Evolutionary conservation across 2,329 filamentous ascomycete genomes (phyloP), one percentile per base, ranked within the genome.

Genomic region (Nigrograna mackinnonii): DNA sequence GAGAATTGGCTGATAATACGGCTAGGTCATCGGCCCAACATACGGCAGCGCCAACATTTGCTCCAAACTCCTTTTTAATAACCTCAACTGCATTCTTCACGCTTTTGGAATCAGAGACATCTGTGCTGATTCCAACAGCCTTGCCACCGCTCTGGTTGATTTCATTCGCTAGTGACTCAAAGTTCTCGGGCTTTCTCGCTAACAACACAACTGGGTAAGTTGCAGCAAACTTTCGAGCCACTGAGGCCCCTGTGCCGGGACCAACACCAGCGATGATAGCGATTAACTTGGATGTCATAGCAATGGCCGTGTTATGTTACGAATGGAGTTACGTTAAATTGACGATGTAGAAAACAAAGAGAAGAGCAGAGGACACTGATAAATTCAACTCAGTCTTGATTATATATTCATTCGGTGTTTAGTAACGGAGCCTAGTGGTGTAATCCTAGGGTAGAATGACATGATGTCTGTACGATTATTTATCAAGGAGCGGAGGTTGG

Each of bases 131-230:
- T 12, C 87, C 87, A 11, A 90, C 70, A 2, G 88, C 89, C 35
- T 79, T 77, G 2, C 89, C 88, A 9, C 88, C 88, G 0, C 70
- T 65, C 4, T 70, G 64, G 43, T 83, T 83, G 69, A 94, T 90
- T 54, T 89, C 86, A 3, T 78, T 63, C 5, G 87, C 84, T 3
- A 89, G 76, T n/a, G 75, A 70, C 42, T 81, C 75, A 68, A 84
- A 89, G 65, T 78, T 87, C 31, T 81, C 77, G 0, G 83, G 76
- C 13, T 74, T 82, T 37, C 88, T 84, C 11, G 88, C 83, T n/a
- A 92, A 79, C 1, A 92, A 75, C 2, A 88, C 85, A 1, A 92
- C 85, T 0, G 86, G 82, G 60, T 92, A 94, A 6, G 78, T 59
- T 47, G 82, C 60, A 22, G 79, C 79, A 55, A 86, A 86, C 44